Evolutionary conservation across 148 eudicot genomes (phyloP), one percentile per base, ranked within the genome.

Genomic region (Cornus kousa): DNA sequence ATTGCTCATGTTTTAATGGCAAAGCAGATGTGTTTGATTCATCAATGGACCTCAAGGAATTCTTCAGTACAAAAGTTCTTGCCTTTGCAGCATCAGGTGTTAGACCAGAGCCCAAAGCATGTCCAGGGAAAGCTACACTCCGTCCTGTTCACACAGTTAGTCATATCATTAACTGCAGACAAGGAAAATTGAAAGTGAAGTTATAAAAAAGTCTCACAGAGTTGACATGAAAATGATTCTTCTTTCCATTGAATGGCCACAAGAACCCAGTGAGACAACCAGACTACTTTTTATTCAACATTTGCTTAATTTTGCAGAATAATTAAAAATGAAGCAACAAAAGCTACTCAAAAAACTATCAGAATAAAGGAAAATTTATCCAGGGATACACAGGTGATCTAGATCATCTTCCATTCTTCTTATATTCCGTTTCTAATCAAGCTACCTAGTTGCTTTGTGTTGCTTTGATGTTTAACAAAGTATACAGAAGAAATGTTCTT

Each of bases 111-210:
- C 99, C 99, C 88, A 97, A 85, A 82, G 99, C 91, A 86, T 94
- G 98, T 68, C 99, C 99, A 76, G 99, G 99, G 79, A 97, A 97
- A 90, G 99, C 94, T 75, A 97, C 99, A 83, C 99, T 97, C 82
- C 97, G 83, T 78, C 99, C 99, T 97, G 86, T 84, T 28, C 69
- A 84, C 68, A 72, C 0, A 40, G 22, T 24, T 64, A 53, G 57
- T 57, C 46, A 75, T 46, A 62, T 59, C 68, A 80, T 74, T 43
- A 39, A 39, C 59, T 55, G 33, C 24, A 75, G 59, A 7, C 23
- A 39, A 75, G 39, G 65, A 75, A 62, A 65, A 65, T 17, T 11
- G 28, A 11, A 75, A 75, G 70, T n/a, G 5, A 67, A 12, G 20
- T 32, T 23, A 68, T 48, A 53, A 68, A 10, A 5, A 74, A 48